Conservation (phyloP, 495 filamentous ascomycete species). For the Rhypophila decipiens region DNA sequence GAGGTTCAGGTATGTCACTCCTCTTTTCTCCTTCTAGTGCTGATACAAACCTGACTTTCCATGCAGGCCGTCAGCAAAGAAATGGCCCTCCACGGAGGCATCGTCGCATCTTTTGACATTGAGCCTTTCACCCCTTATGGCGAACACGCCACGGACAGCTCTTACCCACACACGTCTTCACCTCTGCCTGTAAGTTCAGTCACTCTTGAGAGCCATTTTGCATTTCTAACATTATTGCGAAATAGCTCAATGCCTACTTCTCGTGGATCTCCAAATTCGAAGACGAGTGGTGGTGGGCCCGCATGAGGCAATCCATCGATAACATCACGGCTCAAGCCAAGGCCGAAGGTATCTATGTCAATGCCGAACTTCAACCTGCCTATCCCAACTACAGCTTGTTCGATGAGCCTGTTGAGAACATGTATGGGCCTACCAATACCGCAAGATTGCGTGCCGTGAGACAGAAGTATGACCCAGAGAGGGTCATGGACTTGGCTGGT, state of each 20-base stretch:
- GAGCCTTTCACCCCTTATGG: slow-evolving; percentile 22
- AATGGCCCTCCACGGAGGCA: slow-evolving; percentile 5
- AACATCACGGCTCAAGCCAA: slow-evolving; percentile 12
- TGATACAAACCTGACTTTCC: background rate
- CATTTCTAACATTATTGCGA: background rate
- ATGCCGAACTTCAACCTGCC: background rate
- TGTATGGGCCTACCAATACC: slow-evolving; percentile 17
- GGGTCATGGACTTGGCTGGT: slow-evolving; percentile 21
- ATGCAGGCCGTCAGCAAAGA: slow-evolving; percentile 6
- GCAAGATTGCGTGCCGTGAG: slow-evolving; percentile 13
- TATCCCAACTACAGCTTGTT: slow-evolving; percentile 23
- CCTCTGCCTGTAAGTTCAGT: slow-evolving; percentile 17
- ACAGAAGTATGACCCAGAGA: slow-evolving; percentile 8
- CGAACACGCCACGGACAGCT: slow-evolving; percentile 14
- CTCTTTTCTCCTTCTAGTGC: background rate
- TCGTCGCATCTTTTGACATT: slow-evolving; percentile 15
- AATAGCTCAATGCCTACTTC: slow-evolving; percentile 20
- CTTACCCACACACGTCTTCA: slow-evolving; percentile 16
- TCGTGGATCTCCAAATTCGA: slow-evolving; percentile 12
- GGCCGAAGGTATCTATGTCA: slow-evolving; percentile 18
- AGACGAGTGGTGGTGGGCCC: slow-evolving; percentile 17
- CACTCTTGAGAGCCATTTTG: background rate
- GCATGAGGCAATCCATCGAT: slow-evolving; percentile 9
- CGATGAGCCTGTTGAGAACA: slow-evolving; percentile 2
- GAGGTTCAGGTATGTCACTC: slow-evolving; percentile 10